Percentiles rank a stretch among this genome's conserved stretches.
Evolutionary conservation across 768 basidiomycete genomes (phyloP).

Genomic region (Tubosaeta sp.): DNA sequence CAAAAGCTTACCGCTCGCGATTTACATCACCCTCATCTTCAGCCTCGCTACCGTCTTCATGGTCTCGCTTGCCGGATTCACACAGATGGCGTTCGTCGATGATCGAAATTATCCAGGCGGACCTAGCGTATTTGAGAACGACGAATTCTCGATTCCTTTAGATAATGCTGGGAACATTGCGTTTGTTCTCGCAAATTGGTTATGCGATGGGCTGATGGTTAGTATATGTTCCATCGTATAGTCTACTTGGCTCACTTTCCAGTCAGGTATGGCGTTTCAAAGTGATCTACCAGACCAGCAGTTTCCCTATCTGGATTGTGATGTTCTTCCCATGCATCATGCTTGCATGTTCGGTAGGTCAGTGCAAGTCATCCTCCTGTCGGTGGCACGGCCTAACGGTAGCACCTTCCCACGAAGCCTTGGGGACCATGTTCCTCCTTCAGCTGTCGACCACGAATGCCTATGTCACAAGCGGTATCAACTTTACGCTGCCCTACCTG

Average conservation of each 20-base stretch:
- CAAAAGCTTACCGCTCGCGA: background rate
- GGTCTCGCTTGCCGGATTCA: constrained; percentile 15
- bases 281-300: constrained; percentile 13
- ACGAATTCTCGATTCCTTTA: constrained; percentile 20
- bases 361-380: background rate
- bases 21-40: constrained; percentile 7
- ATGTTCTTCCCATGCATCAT: constrained; percentile 9
- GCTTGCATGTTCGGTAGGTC: constrained; percentile 7
- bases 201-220: constrained; percentile 20
- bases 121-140: constrained; percentile 22
- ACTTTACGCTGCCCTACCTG: constrained; percentile 23
- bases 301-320: constrained; percentile 5
- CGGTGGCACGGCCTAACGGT: background rate
- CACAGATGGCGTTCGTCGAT: constrained; percentile 30
- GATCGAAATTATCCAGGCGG: constrained; percentile 31
- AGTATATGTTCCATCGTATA: background rate
- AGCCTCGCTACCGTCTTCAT: constrained; percentile 16
- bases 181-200: constrained; percentile 11
- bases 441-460: constrained; percentile 13
- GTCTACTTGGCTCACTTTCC: background rate
- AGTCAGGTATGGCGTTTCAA: constrained; percentile 16
- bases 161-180: constrained; percentile 8
- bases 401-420: background rate
- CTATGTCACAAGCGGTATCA: constrained; percentile 6
- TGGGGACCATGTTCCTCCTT: constrained; percentile 8